These are phyloP conservation scores for Quaeritorhiza haematococci DNA, from an alignment of 371 early-diverging fungal genomes.

Conservation along the genomic window DNA sequence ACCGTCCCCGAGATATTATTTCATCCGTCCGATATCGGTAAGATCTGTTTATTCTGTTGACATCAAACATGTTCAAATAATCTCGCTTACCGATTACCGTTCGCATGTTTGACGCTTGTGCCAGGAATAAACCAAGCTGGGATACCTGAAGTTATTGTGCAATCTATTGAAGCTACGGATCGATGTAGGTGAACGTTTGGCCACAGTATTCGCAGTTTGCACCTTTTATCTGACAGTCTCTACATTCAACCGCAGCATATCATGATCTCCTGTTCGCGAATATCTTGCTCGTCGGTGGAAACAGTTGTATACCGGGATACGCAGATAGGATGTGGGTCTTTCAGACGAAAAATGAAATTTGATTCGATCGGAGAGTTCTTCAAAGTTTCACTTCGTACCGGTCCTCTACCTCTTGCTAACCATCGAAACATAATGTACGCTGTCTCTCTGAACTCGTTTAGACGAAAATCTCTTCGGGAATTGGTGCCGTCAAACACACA, in stretches of 20 bases:
- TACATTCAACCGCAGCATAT: neutral
- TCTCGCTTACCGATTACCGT: too few species aligned
- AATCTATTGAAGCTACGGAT: conserved; percentile 54
- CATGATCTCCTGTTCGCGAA: conserved; percentile 42
- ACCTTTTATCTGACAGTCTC: neutral
- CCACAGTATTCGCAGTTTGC: neutral
- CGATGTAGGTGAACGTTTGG: conserved; percentile 29
- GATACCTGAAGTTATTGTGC: conserved; percentile 67
- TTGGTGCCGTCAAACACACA: too few species aligned
- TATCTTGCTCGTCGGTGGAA: conserved; percentile 74
- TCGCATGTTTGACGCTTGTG: neutral
- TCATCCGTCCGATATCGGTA: conserved; percentile 76
- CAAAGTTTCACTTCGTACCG: too few species aligned
- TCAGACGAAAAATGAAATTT: too few species aligned
- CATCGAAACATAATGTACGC: too few species aligned
- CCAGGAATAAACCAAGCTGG: conserved; percentile 73
- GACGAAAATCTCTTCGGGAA: too few species aligned
- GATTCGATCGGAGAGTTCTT: too few species aligned
- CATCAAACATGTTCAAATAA: too few species aligned
- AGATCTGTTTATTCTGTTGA: neutral
- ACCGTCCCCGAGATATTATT: conserved; percentile 81
- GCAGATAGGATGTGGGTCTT: conserved; percentile 58
- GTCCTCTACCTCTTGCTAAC: too few species aligned
- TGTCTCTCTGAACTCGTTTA: too few species aligned
- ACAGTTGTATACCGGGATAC: conserved; percentile 63